These are phyloP conservation scores for Neurospora intermedia DNA, from an alignment of 495 filamentous ascomycete genomes.

Conservation along the genomic window DNA sequence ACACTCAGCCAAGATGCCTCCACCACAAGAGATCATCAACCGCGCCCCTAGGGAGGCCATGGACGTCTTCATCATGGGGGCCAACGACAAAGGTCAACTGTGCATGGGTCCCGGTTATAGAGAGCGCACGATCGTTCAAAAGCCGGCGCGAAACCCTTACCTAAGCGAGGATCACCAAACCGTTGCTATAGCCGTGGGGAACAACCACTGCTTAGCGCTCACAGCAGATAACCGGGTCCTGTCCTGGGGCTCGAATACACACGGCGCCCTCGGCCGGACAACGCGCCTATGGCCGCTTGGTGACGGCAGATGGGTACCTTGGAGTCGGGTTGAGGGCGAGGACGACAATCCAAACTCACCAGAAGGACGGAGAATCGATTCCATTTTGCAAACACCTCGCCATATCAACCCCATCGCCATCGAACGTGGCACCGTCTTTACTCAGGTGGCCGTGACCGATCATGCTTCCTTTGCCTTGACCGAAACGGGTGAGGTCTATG, in stretches of 20 bases:
- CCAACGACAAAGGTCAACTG: constrained; percentile 4
- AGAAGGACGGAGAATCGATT: constrained; percentile 45
- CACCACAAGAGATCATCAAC: background rate
- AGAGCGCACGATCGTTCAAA: background rate
- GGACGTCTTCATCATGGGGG: constrained; percentile 9
- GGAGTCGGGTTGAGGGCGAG: background rate
- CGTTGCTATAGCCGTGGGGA: constrained; percentile 52
- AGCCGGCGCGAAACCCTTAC: background rate
- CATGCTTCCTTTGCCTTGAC: constrained; percentile 55
- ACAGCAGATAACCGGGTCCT: constrained; percentile 55
- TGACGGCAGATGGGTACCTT: background rate
- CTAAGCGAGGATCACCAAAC: constrained; percentile 30
- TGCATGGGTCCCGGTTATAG: constrained; percentile 1
- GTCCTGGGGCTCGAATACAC: constrained; percentile 65
- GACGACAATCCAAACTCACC: constrained; percentile 26
- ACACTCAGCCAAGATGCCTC: background rate
- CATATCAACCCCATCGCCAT: constrained; percentile 38
- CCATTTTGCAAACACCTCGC: constrained; percentile 47
- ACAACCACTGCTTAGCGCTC: constrained; percentile 56
- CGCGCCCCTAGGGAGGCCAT: background rate
- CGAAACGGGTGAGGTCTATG: constrained; percentile 52
- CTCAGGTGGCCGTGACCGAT: constrained; percentile 50
- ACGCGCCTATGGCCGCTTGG: constrained; percentile 16
- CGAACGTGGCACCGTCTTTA: constrained; percentile 43
- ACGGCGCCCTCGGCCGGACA: constrained; percentile 54